phyloP scores from a whole-genome alignment of 164 flowering plant species.

The Stephania japonica region DNA sequence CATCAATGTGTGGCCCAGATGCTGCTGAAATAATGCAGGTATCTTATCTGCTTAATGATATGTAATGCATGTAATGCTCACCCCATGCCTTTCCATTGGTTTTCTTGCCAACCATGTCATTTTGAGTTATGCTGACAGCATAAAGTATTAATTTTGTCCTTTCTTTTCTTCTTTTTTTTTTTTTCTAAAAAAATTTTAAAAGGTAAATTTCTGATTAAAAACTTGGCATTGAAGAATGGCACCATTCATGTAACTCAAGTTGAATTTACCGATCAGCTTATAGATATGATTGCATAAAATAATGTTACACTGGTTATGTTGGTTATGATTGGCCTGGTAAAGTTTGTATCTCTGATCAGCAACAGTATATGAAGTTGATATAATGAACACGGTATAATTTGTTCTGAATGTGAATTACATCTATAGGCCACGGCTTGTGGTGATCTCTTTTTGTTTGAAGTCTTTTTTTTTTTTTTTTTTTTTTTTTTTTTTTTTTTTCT shows the following conservation, averaged over 20 bases:
- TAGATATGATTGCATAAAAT: too few species aligned
- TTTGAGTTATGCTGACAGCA: background rate
- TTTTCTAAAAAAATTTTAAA: background rate
- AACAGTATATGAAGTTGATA: background rate
- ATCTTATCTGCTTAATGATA: constrained; percentile 1
- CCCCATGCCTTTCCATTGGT: background rate
- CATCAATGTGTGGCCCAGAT: constrained; percentile 97
- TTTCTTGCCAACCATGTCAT: background rate
- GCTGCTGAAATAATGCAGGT: constrained; percentile 98
- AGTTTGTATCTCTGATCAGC: background rate
- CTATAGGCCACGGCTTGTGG: too few species aligned
- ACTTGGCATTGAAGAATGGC: background rate
- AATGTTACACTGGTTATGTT: too few species aligned
- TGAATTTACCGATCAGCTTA: too few species aligned
- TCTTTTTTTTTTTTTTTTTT: too few species aligned
- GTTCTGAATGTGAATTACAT: background rate
- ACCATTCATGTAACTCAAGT: background rate
- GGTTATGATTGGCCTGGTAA: background rate
- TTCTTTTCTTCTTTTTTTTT: background rate
- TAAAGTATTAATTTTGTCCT: background rate
- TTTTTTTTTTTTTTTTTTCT: too few species aligned
- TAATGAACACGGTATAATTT: background rate
- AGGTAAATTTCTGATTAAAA: background rate
- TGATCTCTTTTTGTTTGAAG: too few species aligned
- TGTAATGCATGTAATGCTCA: background rate